A percentile compares a stretch with the other conserved stretches of the same genome.
phyloP scores from a whole-genome alignment of 192 early-diverging fungal genomes.

The Rhizoclosmatium globosum region DNA sequence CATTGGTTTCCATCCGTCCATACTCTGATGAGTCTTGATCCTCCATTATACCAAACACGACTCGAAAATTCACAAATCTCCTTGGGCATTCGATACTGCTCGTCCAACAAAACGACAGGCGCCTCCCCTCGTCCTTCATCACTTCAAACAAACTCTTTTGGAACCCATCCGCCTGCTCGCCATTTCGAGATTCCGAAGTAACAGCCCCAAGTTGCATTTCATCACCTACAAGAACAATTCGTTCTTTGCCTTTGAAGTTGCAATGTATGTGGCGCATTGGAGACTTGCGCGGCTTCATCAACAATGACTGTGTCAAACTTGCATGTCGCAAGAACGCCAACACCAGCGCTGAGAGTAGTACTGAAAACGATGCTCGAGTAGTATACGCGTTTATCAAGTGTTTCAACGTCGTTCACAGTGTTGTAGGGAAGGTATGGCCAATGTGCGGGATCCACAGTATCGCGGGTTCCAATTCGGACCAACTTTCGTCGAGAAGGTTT shows the following conservation, averaged over 20 bases:
- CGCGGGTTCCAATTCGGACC: neutral
- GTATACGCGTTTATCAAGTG: constrained; percentile 1
- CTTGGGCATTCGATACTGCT: constrained; percentile 16
- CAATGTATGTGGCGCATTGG: no score
- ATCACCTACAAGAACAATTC: constrained; percentile 8
- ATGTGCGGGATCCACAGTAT: neutral
- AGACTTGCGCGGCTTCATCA: constrained; percentile 11
- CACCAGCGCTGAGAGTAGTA: neutral
- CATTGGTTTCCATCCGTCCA: neutral
- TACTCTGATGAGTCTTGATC: neutral
- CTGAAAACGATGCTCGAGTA: neutral
- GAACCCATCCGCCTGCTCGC: no score
- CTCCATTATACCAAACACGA: neutral
- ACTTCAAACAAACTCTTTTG: constrained; percentile 4
- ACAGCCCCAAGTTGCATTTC: neutral
- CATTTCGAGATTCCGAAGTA: neutral
- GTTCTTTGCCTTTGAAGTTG: constrained; percentile 7
- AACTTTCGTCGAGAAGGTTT: neutral
- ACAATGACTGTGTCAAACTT: constrained; percentile 19
- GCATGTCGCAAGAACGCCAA: neutral
- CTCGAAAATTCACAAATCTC: neutral
- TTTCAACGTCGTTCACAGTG: neutral
- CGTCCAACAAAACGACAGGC: neutral
- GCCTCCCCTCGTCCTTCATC: neutral
- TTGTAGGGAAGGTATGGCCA: neutral